A percentile compares a stretch with the other conserved stretches of the same genome.
Conservation (phyloP, 139 green algal genomes). For the Spirogloea muscicola region DNA sequence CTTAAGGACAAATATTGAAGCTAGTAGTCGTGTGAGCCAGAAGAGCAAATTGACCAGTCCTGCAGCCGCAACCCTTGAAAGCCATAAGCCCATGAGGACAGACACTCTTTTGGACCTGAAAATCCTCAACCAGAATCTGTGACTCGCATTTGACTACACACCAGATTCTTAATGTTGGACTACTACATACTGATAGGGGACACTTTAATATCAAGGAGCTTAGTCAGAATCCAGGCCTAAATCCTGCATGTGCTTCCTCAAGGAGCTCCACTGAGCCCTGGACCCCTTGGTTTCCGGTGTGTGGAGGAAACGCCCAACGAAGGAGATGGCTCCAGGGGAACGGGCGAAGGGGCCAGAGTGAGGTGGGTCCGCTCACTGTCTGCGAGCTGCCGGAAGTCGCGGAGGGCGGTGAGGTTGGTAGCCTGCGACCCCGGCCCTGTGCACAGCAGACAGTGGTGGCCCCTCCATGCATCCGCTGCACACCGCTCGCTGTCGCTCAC, state of each 20-base stretch:
- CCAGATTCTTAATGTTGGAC: too few species aligned
- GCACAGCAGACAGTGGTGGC: conserved; percentile 4
- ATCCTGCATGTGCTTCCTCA: too few species aligned
- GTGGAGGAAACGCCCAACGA: neutral
- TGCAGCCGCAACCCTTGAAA: too few species aligned
- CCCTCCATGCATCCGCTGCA: neutral
- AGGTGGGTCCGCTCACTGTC: neutral
- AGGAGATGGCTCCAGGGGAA: neutral
- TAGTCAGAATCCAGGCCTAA: neutral
- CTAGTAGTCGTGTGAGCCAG: too few species aligned
- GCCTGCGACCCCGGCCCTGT: neutral
- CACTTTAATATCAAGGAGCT: conserved; percentile 1
- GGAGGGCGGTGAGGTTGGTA: neutral
- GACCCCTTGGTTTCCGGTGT: neutral
- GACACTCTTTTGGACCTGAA: too few species aligned
- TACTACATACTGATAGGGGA: too few species aligned
- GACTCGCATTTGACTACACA: too few species aligned
- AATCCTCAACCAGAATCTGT: too few species aligned
- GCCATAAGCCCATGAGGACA: too few species aligned
- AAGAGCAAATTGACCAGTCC: too few species aligned
- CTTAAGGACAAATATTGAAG: too few species aligned
- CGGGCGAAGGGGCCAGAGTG: too few species aligned
- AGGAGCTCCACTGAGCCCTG: neutral
- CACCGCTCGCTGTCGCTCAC: neutral
- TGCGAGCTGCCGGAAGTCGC: neutral